A percentile compares a stretch with the other conserved stretches of the same genome.
Conservation (phyloP, 1,139 yeast species). For the Meyerozyma smithsonii region DNA sequence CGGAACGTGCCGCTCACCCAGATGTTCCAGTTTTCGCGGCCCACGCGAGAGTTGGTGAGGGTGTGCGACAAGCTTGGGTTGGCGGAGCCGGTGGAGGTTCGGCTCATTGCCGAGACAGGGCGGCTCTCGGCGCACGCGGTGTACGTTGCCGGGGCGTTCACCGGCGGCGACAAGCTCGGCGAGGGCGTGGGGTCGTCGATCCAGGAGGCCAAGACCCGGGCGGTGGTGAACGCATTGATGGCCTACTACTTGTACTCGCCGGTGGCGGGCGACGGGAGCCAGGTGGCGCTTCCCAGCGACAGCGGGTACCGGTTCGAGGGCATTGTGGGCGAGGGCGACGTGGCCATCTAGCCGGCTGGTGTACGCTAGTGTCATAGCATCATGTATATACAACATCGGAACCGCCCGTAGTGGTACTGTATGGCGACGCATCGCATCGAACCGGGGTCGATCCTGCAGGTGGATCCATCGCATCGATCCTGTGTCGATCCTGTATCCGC, state of each 20-base stretch:
- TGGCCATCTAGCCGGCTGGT: conserved; percentile 39
- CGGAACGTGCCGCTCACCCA: conserved; percentile 69
- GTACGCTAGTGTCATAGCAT: no score
- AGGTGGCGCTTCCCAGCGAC: conserved; percentile 58
- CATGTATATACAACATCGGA: background rate
- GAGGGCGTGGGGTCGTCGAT: conserved; percentile 95
- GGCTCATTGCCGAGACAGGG: conserved; percentile 91
- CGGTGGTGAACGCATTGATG: conserved; percentile 86
- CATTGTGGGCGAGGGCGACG: conserved; percentile 52
- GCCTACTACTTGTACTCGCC: conserved; percentile 92
- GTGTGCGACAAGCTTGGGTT: conserved; percentile 78
- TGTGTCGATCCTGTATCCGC: no score
- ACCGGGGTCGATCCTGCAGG: no score
- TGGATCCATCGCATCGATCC: no score
- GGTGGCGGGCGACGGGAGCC: conserved; percentile 38
- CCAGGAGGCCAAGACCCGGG: conserved; percentile 87
- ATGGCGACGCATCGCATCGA: no score
- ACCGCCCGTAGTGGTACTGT: background rate
- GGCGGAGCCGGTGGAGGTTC: conserved; percentile 64
- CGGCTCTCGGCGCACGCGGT: conserved; percentile 80
- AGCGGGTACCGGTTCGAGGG: conserved; percentile 39
- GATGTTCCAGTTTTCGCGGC: conserved; percentile 78
- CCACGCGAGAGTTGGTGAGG: conserved; percentile 78
- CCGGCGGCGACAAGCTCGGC: conserved; percentile 79
- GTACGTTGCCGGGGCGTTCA: conserved; percentile 86